Conservation (phyloP, 371 early-diverging fungal species). For the Mucor velutinosus region DNA sequence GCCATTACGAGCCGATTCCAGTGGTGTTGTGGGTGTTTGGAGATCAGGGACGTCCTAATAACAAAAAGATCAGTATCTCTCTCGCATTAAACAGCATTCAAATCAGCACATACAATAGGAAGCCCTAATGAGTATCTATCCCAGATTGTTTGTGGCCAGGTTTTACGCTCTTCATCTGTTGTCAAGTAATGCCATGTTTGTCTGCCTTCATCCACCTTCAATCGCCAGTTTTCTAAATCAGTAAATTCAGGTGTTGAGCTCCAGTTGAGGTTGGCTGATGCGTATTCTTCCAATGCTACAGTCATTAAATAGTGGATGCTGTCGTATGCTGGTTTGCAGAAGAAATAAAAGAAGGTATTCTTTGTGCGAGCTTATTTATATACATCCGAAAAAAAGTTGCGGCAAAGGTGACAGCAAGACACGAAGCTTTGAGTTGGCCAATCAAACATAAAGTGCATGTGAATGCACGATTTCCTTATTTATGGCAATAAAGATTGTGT, state of each 20-base stretch:
- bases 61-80: not conserved
- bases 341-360: not conserved
- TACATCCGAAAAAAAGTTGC: not conserved
- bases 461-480: not conserved
- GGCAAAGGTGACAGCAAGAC: conserved; percentile 7
- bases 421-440: not conserved
- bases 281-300: conserved; percentile 12
- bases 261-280: conserved; percentile 40
- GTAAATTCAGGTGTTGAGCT: conserved; percentile 54
- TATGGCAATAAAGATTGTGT: conserved; percentile 1
- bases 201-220: conserved; percentile 79
- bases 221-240: conserved; percentile 78
- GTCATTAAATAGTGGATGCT: not conserved
- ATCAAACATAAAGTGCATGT: not conserved
- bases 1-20: conserved; percentile 86
- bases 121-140: conserved; percentile 94
- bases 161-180: conserved; percentile 61
- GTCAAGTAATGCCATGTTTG: conserved; percentile 93
- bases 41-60: conserved; percentile 55
- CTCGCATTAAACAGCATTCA: not conserved
- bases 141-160: conserved; percentile 75
- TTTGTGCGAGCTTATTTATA: not conserved
- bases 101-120: conserved; percentile 50
- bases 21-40: conserved; percentile 62
- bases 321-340: not conserved